Base-by-base conservation (phyloP, 2,329 filamentous ascomycete genomes). In the Colletotrichum australisinense region DNA sequence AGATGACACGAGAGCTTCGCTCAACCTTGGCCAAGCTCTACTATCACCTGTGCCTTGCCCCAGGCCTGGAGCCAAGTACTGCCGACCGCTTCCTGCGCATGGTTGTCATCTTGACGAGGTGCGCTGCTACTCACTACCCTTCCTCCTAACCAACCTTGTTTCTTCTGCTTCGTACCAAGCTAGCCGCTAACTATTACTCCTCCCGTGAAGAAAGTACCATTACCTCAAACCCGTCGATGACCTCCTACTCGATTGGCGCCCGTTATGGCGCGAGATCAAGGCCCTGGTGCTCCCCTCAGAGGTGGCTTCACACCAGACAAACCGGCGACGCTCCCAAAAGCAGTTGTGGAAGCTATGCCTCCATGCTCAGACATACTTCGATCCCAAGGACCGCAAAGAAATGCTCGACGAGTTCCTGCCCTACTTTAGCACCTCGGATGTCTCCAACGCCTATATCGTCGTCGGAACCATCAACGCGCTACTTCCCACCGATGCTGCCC, bases 71-170 rank as follows among this genome's bases (percentile, higher is more conserved):
- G 79, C 89, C 90, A 64, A 89, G 88, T 72, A 92, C 95, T 9
- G 90, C 95, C 5, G 97, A 99, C 84, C 91, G 96, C 73, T 99
- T 99, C 81, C 90, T 96, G 58, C 97, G 94, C 86, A 98, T 98
- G 95, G 96, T 98, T 79, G 93, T 98, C 83, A 92, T 94, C 12
- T 85, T 99, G 77, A 97, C 95, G n/a, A 97, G 97, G 95, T 97
- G 85, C 83, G 92, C 85, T 69, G 55, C 52, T 16, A 58, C 35
- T 59, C 69, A 42, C 49, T 60, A 57, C 67, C 46, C 35, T 22
- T 22, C 59, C n/a, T 56, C 24, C 55, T 19, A 8, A 42, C 60
- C 19, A 6, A 42, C 64, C 19, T 46, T 26, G 28, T 49, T 24
- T 5, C 42, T 42, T 68, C 53, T 28, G 4, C 42, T 28, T 67